phyloP scores from a whole-genome alignment of 2,329 filamentous ascomycete genomes.

The Colletotrichum truncatum region DNA sequence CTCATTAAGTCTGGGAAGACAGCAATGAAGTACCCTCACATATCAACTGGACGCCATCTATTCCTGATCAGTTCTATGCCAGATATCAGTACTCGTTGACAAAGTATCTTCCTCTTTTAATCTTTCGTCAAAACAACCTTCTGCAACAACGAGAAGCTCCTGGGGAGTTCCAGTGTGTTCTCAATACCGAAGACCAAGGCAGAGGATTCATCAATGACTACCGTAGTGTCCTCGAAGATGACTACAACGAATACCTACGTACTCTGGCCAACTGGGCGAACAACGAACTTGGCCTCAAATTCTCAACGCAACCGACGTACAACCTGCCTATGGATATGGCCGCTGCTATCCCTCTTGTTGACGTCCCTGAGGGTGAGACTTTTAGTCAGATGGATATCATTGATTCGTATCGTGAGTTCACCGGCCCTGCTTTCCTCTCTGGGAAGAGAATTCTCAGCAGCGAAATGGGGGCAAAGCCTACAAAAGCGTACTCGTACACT shows the following conservation, averaged over 20 bases:
- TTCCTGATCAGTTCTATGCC: slow-evolving; percentile 40
- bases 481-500: background rate
- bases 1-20: slow-evolving; percentile 39
- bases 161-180: background rate
- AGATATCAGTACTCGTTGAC: slow-evolving; percentile 43
- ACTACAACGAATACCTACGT: slow-evolving; percentile 9
- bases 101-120: slow-evolving; percentile 43
- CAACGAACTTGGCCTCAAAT: slow-evolving; percentile 42
- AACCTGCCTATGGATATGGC: slow-evolving; percentile 53
- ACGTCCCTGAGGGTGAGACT: slow-evolving; percentile 51
- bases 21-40: slow-evolving; percentile 43
- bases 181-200: background rate
- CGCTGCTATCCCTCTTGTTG: slow-evolving; percentile 44
- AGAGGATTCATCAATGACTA: slow-evolving; percentile 17
- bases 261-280: slow-evolving; percentile 1
- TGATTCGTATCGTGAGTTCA: slow-evolving; percentile 50
- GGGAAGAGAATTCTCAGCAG: slow-evolving; percentile 48
- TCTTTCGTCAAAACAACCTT: slow-evolving; percentile 26
- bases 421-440: slow-evolving; percentile 48
- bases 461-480: slow-evolving; percentile 43
- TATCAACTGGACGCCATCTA: slow-evolving; percentile 46
- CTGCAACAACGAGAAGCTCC: background rate
- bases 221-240: background rate
- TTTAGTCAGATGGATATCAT: slow-evolving; percentile 45
- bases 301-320: slow-evolving; percentile 50